Base-by-base conservation (phyloP, 371 early-diverging fungal genomes). In the Lichtheimia hyalospora region DNA sequence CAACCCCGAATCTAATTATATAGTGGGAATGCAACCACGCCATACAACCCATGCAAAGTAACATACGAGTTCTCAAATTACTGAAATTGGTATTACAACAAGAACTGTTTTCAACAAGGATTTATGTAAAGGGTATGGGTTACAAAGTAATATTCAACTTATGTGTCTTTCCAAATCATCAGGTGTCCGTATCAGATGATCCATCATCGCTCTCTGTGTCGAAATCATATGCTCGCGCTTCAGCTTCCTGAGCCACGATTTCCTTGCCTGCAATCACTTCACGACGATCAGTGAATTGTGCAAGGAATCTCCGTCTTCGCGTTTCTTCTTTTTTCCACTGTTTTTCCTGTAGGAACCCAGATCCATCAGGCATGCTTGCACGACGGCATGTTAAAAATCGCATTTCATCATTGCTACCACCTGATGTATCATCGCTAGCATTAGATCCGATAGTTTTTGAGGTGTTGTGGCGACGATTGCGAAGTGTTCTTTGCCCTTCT, bases 271-370 rank as follows among this genome's bases (percentile, higher is more conserved):
- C 64, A 10, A 64, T 54, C 6, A 68, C 28, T 20, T 63, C 61
- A n/a, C 64, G 54, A 6, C 95, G 23, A 79, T 93, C 64, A 77
- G 94, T 53, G 89, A 98, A 83, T 68, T 97, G 73, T 77, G 96
- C 61, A 89, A 95, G 74, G 92, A 98, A 79, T 27, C 57, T 62
- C 39, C 73, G 68, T 61, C 80, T 49, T 51, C 66, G 62, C 7
- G 49, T 52, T 53, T 73, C 67, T 57, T 74, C 73, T 27, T 66
- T 54, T 16, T 58, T 41, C 13, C 58, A 54, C 10, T 67, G 70
- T 20, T 61, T 63, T 21, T 72, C 68, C 14, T 63, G 61, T 16
- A 59, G 52, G 5, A 49, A 16, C 0, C 54, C 48, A 13, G 49
- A 49, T 8, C 57, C 58, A 57, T 67, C 69, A 13, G 74, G 73